phyloP scores from a whole-genome alignment of 306 rosid genomes.

The Cicer judaicum region DNA sequence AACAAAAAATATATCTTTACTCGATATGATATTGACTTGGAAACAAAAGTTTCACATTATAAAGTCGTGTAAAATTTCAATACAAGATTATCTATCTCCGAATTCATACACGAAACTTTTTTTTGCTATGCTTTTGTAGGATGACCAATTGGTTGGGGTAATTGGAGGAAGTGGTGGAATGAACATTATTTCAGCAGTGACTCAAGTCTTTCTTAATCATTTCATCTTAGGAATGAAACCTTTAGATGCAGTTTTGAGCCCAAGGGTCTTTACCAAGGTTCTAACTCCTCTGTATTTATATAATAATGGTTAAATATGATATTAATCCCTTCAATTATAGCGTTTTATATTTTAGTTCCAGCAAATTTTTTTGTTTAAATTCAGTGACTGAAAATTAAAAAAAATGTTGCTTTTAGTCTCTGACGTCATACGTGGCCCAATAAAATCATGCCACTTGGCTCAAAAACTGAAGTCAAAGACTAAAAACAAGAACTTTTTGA shows the following conservation, averaged over 20 bases:
- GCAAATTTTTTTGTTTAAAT: too few relatives aligned
- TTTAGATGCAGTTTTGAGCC: constrained; percentile 70
- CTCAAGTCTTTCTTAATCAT: constrained; percentile 73
- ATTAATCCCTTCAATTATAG: too few relatives aligned
- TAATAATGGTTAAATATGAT: too few relatives aligned
- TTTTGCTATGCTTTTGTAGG: constrained; percentile 55
- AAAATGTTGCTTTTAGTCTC: too few relatives aligned
- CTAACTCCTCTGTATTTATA: constrained; percentile 26
- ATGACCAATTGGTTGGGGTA: constrained; percentile 70
- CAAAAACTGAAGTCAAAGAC: too few relatives aligned
- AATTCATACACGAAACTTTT: neutral
- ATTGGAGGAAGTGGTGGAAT: constrained; percentile 91
- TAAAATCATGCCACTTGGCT: too few relatives aligned
- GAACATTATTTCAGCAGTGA: constrained; percentile 73
- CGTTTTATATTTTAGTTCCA: too few relatives aligned
- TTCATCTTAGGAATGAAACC: constrained; percentile 78
- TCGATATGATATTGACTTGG: neutral
- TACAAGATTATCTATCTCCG: neutral
- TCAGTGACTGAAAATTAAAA: too few relatives aligned
- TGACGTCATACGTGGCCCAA: too few relatives aligned
- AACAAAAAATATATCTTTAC: too few relatives aligned
- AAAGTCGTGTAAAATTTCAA: neutral
- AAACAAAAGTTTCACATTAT: neutral
- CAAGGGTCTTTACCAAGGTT: constrained; percentile 79
- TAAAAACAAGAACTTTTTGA: too few relatives aligned